Evolutionary conservation across 2,329 filamentous ascomycete genomes (phyloP).

Genomic region (Truncatella angustata): DNA sequence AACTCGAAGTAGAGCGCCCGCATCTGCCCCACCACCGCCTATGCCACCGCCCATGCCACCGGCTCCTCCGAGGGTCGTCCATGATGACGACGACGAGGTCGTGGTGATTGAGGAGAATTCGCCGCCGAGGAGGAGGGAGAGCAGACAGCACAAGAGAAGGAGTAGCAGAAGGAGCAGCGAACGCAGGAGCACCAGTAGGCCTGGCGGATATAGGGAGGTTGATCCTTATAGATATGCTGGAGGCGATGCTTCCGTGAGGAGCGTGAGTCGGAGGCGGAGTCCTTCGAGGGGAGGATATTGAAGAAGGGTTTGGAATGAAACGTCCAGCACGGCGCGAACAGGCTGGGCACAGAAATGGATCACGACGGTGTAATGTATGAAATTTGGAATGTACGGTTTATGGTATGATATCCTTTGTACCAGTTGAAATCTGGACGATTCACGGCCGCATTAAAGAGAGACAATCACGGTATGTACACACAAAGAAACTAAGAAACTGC

Average conservation of each 20-base stretch:
- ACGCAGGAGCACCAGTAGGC: constrained; percentile 22
- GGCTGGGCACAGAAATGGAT: too few species aligned
- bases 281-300: constrained; percentile 25
- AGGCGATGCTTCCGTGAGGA: constrained; percentile 26
- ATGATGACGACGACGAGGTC: constrained; percentile 33
- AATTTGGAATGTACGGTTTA: too few species aligned
- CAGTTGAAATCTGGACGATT: too few species aligned
- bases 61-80: constrained; percentile 25
- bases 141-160: constrained; percentile 18
- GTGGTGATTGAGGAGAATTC: constrained; percentile 35
- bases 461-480: too few species aligned
- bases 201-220: constrained; percentile 28
- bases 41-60: neutral
- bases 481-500: too few species aligned
- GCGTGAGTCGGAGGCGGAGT: constrained; percentile 30
- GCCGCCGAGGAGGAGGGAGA: constrained; percentile 27
- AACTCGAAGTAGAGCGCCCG: constrained; percentile 2
- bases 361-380: too few species aligned
- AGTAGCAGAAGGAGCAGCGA: constrained; percentile 22
- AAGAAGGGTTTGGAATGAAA: neutral
- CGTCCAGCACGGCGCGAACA: too few species aligned
- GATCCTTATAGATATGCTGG: constrained; percentile 30
- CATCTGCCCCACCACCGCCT: neutral
- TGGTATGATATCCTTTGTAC: too few species aligned
- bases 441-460: too few species aligned